Conservation (phyloP, 129 eudicot species). For the Centrapalus pauciflorus region DNA sequence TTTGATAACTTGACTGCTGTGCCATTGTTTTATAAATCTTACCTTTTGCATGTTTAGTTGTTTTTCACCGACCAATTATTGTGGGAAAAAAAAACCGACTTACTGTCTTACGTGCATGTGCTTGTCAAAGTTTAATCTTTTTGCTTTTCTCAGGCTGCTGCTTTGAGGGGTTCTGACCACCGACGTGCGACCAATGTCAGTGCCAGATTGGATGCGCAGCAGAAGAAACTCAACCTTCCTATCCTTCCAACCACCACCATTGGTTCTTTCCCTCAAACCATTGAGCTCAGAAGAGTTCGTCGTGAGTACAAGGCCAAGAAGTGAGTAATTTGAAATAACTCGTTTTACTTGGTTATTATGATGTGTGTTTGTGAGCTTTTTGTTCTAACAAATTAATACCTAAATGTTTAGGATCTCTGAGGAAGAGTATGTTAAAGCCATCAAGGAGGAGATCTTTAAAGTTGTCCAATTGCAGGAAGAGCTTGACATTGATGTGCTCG, state of each 20-base stretch:
- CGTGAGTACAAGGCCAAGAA: constrained; percentile 97
- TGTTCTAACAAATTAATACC: constrained; percentile 8
- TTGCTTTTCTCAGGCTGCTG: constrained; percentile 54
- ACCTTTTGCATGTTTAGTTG: too few relatives aligned
- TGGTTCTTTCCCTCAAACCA: constrained; percentile 98
- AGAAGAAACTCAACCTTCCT: constrained; percentile 91
- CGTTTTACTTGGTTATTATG: neutral
- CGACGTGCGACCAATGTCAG: constrained; percentile 89
- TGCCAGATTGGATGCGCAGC: constrained; percentile 86
- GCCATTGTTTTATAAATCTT: too few relatives aligned
- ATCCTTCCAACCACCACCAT: constrained; percentile 94
- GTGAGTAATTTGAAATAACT: constrained; percentile 32
- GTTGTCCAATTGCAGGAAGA: constrained; percentile 77
- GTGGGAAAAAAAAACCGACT: too few relatives aligned
- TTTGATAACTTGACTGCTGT: neutral
- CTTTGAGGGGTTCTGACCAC: constrained; percentile 83
- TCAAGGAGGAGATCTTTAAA: constrained; percentile 57
- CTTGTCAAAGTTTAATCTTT: neutral
- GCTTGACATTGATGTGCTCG: constrained; percentile 71
- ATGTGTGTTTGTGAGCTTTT: neutral
- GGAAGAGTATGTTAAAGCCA: constrained; percentile 53
- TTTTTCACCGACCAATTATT: too few relatives aligned
- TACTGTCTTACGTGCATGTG: too few relatives aligned
- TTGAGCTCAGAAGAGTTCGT: constrained; percentile 89
- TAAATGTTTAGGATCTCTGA: constrained; percentile 55